These are phyloP conservation scores for Malus orientalis DNA, from an alignment of 306 rosid species.

Conservation along the genomic window DNA sequence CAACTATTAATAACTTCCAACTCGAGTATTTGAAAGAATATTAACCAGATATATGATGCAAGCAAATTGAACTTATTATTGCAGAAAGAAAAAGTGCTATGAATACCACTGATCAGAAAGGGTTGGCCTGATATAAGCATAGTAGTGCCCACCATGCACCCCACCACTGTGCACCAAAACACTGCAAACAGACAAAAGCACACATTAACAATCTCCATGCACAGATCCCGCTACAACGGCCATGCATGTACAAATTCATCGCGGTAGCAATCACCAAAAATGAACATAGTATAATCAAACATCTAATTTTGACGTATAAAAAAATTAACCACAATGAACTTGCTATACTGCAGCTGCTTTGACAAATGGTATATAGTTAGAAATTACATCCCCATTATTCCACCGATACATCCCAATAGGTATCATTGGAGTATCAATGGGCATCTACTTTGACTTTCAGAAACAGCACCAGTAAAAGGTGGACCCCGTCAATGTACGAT, in stretches of 20 bases:
- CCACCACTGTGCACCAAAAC: constrained; percentile 96
- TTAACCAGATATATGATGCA: neutral
- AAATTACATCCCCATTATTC: neutral
- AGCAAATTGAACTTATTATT: neutral
- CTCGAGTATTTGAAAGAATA: neutral
- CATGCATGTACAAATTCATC: neutral
- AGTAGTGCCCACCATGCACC: constrained; percentile 94
- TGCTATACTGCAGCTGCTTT: neutral
- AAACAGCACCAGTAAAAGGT: neutral
- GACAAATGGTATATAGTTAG: neutral
- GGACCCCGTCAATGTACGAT: neutral
- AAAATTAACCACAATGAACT: neutral
- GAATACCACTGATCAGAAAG: constrained; percentile 81
- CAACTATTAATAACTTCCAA: neutral
- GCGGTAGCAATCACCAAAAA: neutral
- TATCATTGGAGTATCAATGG: neutral
- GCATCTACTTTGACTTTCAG: neutral
- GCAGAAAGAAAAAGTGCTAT: neutral
- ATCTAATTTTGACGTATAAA: neutral
- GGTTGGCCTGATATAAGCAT: constrained; percentile 86
- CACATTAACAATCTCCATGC: neutral
- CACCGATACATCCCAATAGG: neutral
- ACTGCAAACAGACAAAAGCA: constrained; percentile 35
- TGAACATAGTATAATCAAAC: neutral
- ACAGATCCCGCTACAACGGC: neutral